These are phyloP conservation scores for Debaryomyces sp. DNA, from an alignment of 1,139 yeast species.

Conservation along the genomic window DNA sequence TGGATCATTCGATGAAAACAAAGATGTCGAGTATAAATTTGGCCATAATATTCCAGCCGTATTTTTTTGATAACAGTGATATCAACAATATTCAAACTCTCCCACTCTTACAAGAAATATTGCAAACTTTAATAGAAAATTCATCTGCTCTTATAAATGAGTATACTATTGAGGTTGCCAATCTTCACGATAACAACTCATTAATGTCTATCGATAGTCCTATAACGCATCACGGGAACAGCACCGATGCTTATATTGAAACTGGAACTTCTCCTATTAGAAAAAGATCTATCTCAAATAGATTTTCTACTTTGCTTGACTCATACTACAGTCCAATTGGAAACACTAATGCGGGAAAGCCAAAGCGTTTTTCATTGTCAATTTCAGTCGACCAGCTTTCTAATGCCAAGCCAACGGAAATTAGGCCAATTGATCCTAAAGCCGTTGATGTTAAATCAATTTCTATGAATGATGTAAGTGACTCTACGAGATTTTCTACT, in stretches of 20 bases:
- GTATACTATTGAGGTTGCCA: slow-evolving; percentile 2
- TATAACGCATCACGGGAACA: slow-evolving; percentile 1
- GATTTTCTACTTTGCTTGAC: slow-evolving; percentile 12
- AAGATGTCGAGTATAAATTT: slow-evolving; percentile 12
- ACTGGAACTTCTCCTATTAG: slow-evolving; percentile 5
- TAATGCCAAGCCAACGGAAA: background rate
- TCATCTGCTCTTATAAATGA: slow-evolving; percentile 1
- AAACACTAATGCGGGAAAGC: background rate
- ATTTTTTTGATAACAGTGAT: slow-evolving; percentile 8
- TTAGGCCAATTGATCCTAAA: background rate
- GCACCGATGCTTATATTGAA: slow-evolving; percentile 5
- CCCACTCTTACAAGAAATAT: slow-evolving; percentile 8
- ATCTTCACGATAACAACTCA: slow-evolving; percentile 6
- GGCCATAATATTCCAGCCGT: slow-evolving; percentile 13
- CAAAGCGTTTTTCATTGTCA: slow-evolving; percentile 5
- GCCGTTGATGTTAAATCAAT: background rate
- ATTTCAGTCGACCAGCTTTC: slow-evolving; percentile 5
- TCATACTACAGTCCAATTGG: slow-evolving; percentile 12
- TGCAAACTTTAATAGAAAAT: slow-evolving; percentile 9
- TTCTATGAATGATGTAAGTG: background rate
- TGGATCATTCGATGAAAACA: slow-evolving; percentile 7
- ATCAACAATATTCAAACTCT: slow-evolving; percentile 6
- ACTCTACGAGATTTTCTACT: background rate
- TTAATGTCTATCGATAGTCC: slow-evolving; percentile 8
- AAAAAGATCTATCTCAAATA: slow-evolving; percentile 12